Evolutionary conservation across 108 stramenopile genomes (phyloP).

Genomic region (Pseudonitzschia delicatissima): DNA sequence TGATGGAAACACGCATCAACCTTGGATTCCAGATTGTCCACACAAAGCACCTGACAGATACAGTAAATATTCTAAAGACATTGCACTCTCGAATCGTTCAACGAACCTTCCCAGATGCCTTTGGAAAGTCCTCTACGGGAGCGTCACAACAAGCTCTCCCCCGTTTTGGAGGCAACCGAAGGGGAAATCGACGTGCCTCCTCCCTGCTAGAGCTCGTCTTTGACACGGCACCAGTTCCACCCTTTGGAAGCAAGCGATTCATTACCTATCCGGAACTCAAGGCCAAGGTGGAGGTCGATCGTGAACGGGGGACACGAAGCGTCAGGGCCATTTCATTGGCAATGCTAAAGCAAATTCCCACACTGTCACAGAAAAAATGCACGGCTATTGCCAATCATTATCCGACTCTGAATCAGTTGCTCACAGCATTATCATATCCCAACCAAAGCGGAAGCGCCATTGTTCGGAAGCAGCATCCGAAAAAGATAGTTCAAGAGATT

Average conservation of each 20-base stretch:
- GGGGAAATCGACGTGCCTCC: slow-evolving; percentile 1
- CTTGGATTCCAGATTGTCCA: slow-evolving; percentile 45
- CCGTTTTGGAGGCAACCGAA: slow-evolving; percentile 8
- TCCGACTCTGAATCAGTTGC: slow-evolving; percentile 26
- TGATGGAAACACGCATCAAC: slow-evolving; percentile 52
- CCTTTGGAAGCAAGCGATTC: slow-evolving; percentile 25
- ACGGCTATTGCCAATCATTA: slow-evolving; percentile 31
- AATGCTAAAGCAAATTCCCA: slow-evolving; percentile 50
- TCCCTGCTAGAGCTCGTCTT: slow-evolving; percentile 49
- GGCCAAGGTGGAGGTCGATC: slow-evolving; percentile 48
- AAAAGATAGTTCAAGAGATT: background rate
- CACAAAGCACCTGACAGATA: slow-evolving; percentile 45
- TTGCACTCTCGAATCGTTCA: slow-evolving; percentile 56
- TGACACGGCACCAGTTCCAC: slow-evolving; percentile 41
- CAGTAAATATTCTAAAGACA: slow-evolving; percentile 44
- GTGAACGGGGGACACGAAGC: slow-evolving; percentile 46
- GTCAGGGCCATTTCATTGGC: slow-evolving; percentile 32
- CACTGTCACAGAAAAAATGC: slow-evolving; percentile 34
- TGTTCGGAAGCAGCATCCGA: slow-evolving; percentile 1
- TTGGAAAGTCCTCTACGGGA: slow-evolving; percentile 5
- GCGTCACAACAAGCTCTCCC: slow-evolving; percentile 6
- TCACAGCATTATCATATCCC: slow-evolving; percentile 19
- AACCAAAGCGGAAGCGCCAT: background rate
- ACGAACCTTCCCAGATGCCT: slow-evolving; percentile 51
- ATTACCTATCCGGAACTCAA: slow-evolving; percentile 52